Evolutionary conservation across 495 filamentous ascomycete genomes (phyloP).

Genomic region (Neohortaea acidophila): DNA sequence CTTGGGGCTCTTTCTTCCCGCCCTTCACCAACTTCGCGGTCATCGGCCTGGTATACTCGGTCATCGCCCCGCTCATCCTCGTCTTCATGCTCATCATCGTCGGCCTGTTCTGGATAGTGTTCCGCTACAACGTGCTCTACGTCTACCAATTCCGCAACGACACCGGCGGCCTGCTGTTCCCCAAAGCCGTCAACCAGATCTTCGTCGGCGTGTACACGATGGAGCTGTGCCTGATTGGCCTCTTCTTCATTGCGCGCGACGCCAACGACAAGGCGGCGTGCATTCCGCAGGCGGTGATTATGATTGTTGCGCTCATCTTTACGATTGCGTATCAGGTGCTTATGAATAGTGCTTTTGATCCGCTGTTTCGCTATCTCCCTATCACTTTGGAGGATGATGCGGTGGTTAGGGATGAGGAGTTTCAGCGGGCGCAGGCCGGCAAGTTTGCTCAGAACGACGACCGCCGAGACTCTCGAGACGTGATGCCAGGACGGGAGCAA

Average conservation of each 20-base stretch:
- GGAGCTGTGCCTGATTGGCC: conserved; percentile 77
- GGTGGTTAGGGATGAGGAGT: conserved; percentile 73
- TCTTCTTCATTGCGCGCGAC: conserved; percentile 76
- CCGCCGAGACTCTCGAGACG: neutral
- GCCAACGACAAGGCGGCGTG: conserved; percentile 44
- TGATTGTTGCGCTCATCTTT: conserved; percentile 57
- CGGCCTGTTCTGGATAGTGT: conserved; percentile 84
- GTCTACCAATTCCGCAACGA: conserved; percentile 83
- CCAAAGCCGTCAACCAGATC: conserved; percentile 85
- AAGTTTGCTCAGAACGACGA: conserved; percentile 8
- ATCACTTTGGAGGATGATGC: conserved; percentile 95
- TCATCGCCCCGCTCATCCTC: conserved; percentile 80
- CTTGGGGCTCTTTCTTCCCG: conserved; percentile 90
- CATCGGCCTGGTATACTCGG: conserved; percentile 83
- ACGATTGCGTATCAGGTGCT: conserved; percentile 71
- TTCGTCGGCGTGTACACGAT: conserved; percentile 91
- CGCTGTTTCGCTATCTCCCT: conserved; percentile 75
- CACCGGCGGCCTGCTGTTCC: conserved; percentile 86
- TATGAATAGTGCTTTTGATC: conserved; percentile 71
- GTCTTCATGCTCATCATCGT: conserved; percentile 93
- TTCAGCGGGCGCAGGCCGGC: conserved; percentile 60
- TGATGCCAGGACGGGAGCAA: conserved; percentile 36
- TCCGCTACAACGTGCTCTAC: conserved; percentile 93
- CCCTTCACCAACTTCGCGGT: conserved; percentile 91
- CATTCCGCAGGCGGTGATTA: conserved; percentile 72